Base-by-base conservation (phyloP, 2,329 filamentous ascomycete species). In the Fusarium redolens region DNA sequence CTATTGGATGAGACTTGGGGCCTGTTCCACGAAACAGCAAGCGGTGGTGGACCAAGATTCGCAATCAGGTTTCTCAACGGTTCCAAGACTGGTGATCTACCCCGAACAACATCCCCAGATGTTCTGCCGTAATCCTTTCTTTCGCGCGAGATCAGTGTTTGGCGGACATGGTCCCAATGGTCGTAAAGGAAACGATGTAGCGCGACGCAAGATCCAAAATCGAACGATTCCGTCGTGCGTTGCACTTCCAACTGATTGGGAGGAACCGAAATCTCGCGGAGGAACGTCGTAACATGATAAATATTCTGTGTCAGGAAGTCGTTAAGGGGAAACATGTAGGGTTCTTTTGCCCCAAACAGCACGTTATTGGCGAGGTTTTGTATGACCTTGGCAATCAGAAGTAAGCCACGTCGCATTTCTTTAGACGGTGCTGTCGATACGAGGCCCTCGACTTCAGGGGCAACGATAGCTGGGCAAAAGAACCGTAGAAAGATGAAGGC, bases 311-410 rank as follows among this genome's bases (percentile, higher is more conserved):
- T 89, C 28, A 93, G 80, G 68, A 93, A 93, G 65, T 91, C 87
- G 76, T 93, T 92, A 28, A 93, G 81, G 3, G 91, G 90, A 69
- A 90, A 91, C 91, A 93, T 93, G 76, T 92, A 93, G 7, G 90
- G 89, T 77, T 93, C 91, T 79, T 93, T 93, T 38, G 90, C 90
- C 7, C 91, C 91, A 73, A 93, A 93, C 3, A 92, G 83, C 33
- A 92, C 91, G 65, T 93, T 93, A 75, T 93, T 93, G 40, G 91
- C 91, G 40, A 93, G 83, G 75, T 92, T 92, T 74, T 93, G 91
- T 28, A 93, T 88, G 65, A 93, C 88, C 77, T 93, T 93, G 55
- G 91, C 91, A 72, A 93, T 92, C 37, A 93, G 85, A 35, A 93
- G 84, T 10, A 93, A 83, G 7, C 91, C 91, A 60, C 91, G 86